Base-by-base conservation (phyloP, 2,329 filamentous ascomycete species). In the Macrophomina tecta region DNA sequence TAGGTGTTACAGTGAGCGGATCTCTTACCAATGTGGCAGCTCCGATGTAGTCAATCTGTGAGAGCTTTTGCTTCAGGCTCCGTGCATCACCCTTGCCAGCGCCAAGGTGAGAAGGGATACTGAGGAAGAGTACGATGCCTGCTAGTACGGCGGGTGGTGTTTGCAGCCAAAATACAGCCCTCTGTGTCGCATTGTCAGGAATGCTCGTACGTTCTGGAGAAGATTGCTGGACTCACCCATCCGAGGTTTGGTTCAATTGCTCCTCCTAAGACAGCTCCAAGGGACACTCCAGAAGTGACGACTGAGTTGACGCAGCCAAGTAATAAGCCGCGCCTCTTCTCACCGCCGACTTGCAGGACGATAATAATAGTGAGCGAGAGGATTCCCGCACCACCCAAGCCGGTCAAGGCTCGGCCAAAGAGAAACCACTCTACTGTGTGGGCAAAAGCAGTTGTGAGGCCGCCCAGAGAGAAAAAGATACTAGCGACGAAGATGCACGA, bases 281-380 rank as follows among this genome's bases (percentile, higher is more conserved):
- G 83, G 0, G 90, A 88, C 4, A 94, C 84, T 3, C 91, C 91
- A 12, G 87, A 80, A 0, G 91, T 94, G 74, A 91, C 90, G 0
- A 88, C 88, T 0, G 89, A 85, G 72, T 94, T 95, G 23, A 92
- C 83, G 48, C 92, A 77, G 0, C 91, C 92, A 68, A 96, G 86
- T 66, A 89, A 91, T 23, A 95, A 70, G 0, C 92, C 93, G 67
- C 92, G 84, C 4, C 87, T 83, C 69, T 87, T 88, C 68, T 88
- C 86, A 28, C 85, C 87, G 0, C 89, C 86, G 69, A 95, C 80
- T 74, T 94, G 90, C n/a, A 95, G 84, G 0, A 92, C 88, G 28
- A 94, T 82, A 56, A 96, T 92, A 55, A 92, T 87, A 1, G 89
- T 85, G 6, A 94, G 85, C 0, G 90, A 90, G 79, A 93, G 87